These are phyloP conservation scores for Cryptococcus depauperatus DNA, from an alignment of 1,284 basidiomycete genomes.

Conservation along the genomic window DNA sequence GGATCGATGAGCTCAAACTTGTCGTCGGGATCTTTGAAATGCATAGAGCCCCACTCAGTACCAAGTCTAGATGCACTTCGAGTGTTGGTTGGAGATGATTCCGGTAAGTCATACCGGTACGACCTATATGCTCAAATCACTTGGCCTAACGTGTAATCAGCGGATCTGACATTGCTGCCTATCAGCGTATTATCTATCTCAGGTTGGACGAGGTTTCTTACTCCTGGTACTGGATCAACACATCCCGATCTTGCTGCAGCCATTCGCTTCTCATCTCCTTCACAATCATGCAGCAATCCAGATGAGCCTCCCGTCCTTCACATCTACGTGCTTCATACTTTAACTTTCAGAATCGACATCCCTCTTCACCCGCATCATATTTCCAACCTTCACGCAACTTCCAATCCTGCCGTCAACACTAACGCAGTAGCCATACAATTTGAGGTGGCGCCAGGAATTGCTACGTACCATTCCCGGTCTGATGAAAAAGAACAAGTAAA, in stretches of 20 bases:
- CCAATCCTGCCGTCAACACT: conserved; percentile 8
- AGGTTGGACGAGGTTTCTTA: conserved; percentile 30
- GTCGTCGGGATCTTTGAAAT: too few relatives aligned
- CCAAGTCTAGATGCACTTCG: too few relatives aligned
- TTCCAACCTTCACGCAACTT: conserved; percentile 7
- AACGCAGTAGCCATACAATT: conserved; percentile 21
- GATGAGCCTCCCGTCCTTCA: conserved; percentile 3
- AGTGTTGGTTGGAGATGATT: too few relatives aligned
- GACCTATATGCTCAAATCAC: too few relatives aligned
- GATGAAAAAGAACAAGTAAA: background rate
- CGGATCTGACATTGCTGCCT: conserved; percentile 18
- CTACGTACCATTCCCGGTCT: too few relatives aligned
- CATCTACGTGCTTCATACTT: conserved; percentile 15
- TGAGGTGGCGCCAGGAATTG: conserved; percentile 4
- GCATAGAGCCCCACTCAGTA: too few relatives aligned
- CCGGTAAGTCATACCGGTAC: too few relatives aligned
- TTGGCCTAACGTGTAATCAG: too few relatives aligned
- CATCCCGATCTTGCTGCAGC: conserved; percentile 24
- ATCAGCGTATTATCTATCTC: conserved; percentile 23
- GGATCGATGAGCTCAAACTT: too few relatives aligned
- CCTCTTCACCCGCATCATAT: conserved; percentile 6
- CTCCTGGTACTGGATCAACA: conserved; percentile 15
- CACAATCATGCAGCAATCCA: background rate
- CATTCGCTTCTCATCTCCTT: conserved; percentile 2
- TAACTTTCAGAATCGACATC: conserved; percentile 13